These are phyloP conservation scores for Colletotrichum liriopes DNA, from an alignment of 2,329 filamentous ascomycete species.

Conservation along the genomic window DNA sequence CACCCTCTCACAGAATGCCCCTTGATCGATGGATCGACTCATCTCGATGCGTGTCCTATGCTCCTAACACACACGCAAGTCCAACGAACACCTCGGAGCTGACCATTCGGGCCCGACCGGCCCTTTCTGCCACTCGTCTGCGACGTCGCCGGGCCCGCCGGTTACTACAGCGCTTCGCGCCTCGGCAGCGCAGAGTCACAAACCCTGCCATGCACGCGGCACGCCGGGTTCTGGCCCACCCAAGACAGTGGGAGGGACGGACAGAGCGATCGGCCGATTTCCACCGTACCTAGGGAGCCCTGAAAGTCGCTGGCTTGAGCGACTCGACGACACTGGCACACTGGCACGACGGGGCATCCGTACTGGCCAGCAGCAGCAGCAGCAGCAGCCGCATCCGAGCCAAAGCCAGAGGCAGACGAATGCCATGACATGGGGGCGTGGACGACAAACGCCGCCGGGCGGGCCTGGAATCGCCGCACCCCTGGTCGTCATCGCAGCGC, in stretches of 20 bases:
- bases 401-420: constrained; percentile 1
- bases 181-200: constrained; percentile 40
- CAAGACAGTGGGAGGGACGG: constrained; percentile 23
- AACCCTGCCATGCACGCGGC: constrained; percentile 35
- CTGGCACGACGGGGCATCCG: neutral
- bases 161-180: constrained; percentile 34
- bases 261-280: constrained; percentile 28
- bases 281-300: constrained; percentile 3
- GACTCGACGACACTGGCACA: constrained; percentile 11
- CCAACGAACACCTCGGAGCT: neutral
- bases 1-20: neutral
- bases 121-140: constrained; percentile 25
- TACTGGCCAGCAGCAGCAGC: neutral
- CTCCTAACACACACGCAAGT: neutral
- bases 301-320: constrained; percentile 15
- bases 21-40: neutral
- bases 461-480: constrained; percentile 33
- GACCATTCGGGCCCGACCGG: constrained; percentile 34
- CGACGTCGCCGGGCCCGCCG: constrained; percentile 35
- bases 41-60: neutral
- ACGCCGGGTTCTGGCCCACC: constrained; percentile 38
- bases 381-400: neutral
- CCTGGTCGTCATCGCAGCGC: constrained; percentile 5
- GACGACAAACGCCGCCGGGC: constrained; percentile 34
- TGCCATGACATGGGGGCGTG: constrained; percentile 39